Conservation (phyloP, 768 basidiomycete species). For the Tephrocybe sp. region DNA sequence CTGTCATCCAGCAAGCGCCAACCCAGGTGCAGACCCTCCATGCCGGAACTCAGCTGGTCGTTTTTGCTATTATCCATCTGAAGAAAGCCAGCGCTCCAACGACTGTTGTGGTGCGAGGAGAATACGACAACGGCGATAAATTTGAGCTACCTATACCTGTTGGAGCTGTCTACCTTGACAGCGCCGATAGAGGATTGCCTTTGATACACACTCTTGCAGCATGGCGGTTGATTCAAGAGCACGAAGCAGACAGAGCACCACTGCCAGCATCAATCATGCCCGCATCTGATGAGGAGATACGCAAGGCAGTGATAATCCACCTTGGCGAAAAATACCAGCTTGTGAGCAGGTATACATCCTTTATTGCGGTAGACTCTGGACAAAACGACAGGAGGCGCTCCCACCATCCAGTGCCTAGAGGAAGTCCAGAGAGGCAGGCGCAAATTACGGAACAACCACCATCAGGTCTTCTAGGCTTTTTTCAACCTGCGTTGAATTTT, state of each 20-base stretch:
- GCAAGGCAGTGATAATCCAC: slow-evolving; percentile 44
- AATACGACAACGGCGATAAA: slow-evolving; percentile 31
- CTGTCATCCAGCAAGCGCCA: slow-evolving; percentile 35
- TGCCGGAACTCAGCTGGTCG: slow-evolving; percentile 31
- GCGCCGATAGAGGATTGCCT: slow-evolving; percentile 30
- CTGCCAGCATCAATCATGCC: slow-evolving; percentile 26
- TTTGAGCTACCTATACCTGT: slow-evolving; percentile 33
- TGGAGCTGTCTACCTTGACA: slow-evolving; percentile 27
- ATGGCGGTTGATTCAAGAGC: slow-evolving; percentile 49
- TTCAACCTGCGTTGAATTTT: slow-evolving; percentile 1
- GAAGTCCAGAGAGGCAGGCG: not conserved
- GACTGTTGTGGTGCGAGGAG: slow-evolving; percentile 31
- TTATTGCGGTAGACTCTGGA: slow-evolving; percentile 49
- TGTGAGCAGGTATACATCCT: slow-evolving; percentile 51
- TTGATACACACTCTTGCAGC: slow-evolving; percentile 56
- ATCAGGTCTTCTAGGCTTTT: not conserved
- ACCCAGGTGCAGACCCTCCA: slow-evolving; percentile 29
- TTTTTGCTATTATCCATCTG: slow-evolving; percentile 33
- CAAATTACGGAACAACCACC: not conserved
- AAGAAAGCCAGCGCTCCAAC: slow-evolving; percentile 27
- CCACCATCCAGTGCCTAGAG: not conserved
- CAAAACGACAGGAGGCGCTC: slow-evolving; percentile 15
- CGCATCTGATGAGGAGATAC: slow-evolving; percentile 32
- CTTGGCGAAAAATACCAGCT: slow-evolving; percentile 53
- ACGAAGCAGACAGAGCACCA: slow-evolving; percentile 35